phyloP scores from a whole-genome alignment of 164 flowering plant species.

The Umbellularia californica region DNA sequence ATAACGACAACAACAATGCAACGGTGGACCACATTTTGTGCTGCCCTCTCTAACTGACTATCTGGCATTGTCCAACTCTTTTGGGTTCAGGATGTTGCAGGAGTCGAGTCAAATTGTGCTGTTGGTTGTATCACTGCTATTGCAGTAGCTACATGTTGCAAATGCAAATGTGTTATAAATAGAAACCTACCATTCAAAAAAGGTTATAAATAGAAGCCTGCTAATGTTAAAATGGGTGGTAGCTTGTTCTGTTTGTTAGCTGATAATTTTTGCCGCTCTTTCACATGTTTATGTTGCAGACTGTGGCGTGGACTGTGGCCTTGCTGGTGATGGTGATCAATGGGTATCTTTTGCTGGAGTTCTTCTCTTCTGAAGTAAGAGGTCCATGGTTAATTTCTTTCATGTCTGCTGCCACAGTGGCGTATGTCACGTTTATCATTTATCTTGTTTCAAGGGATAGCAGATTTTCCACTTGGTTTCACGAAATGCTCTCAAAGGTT shows the following conservation, averaged over 20 bases:
- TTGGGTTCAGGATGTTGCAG: too few species aligned
- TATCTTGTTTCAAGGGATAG: constrained; percentile 49
- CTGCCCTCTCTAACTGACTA: too few species aligned
- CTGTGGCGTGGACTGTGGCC: constrained; percentile 75
- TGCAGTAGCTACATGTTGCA: background rate
- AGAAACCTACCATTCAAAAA: background rate
- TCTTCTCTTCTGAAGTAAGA: constrained; percentile 66
- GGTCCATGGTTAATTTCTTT: constrained; percentile 51
- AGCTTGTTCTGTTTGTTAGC: background rate
- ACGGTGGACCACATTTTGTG: too few species aligned
- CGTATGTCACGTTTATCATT: constrained; percentile 55
- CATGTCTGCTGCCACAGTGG: constrained; percentile 40
- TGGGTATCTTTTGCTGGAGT: constrained; percentile 77
- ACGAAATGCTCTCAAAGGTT: constrained; percentile 23
- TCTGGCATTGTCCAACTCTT: too few species aligned
- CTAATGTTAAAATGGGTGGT: too few species aligned
- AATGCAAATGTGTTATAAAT: too few species aligned
- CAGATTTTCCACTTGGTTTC: constrained; percentile 30
- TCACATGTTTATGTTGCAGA: constrained; percentile 30
- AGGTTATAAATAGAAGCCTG: background rate
- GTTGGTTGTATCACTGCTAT: background rate
- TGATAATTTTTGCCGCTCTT: background rate
- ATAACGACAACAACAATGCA: too few species aligned
- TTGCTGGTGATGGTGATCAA: constrained; percentile 78
- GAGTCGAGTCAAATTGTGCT: background rate